Percentiles rank a stretch among this genome's conserved stretches.
Evolutionary conservation across 768 basidiomycete species (phyloP).

Genomic region (Podaxis sp.): DNA sequence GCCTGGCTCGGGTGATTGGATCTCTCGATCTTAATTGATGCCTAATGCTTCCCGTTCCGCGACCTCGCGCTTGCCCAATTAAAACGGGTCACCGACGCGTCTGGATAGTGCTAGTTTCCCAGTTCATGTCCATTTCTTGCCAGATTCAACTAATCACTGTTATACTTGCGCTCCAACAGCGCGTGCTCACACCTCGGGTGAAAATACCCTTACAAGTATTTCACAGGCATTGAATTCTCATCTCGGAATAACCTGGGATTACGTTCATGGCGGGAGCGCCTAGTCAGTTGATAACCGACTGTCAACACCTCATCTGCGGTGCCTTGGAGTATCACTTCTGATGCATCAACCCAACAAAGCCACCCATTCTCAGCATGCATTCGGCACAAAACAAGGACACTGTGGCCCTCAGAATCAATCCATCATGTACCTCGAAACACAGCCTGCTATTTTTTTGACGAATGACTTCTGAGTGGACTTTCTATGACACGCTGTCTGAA

Average conservation of each 20-base stretch:
- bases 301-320: slow-evolving; percentile 1
- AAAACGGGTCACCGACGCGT: slow-evolving; percentile 7
- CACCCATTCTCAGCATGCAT: background rate
- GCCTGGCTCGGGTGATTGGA: background rate
- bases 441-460: background rate
- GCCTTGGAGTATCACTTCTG: slow-evolving; percentile 5
- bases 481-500: background rate
- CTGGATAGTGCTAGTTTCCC: background rate
- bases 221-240: background rate
- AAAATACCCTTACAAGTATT: background rate
- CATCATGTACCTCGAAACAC: background rate
- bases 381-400: background rate
- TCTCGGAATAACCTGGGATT: slow-evolving; percentile 3
- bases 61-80: background rate
- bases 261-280: background rate
- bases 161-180: background rate
- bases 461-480: background rate
- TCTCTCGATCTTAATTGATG: slow-evolving; percentile 2
- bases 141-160: background rate
- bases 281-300: slow-evolving; percentile 2
- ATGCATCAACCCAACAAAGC: slow-evolving; percentile 2
- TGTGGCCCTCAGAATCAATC: background rate
- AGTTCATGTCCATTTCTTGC: background rate
- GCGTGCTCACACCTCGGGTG: background rate
- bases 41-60: background rate